These are phyloP conservation scores for Scenedesmus sp. DNA, from an alignment of 163 green algal species.

Conservation along the genomic window DNA sequence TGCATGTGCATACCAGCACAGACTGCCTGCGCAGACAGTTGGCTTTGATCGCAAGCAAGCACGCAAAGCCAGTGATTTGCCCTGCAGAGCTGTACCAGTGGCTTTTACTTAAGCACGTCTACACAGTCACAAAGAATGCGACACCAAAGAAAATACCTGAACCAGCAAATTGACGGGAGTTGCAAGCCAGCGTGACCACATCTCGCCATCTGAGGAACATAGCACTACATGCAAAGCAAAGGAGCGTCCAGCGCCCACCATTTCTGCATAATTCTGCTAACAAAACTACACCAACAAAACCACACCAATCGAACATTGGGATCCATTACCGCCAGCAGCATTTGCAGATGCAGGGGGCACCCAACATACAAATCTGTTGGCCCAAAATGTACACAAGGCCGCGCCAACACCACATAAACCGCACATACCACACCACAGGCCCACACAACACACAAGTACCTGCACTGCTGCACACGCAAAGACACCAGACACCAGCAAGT, in stretches of 20 bases:
- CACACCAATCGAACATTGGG: background rate
- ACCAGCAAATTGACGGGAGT: background rate
- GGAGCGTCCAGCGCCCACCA: background rate
- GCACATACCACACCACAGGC: background rate
- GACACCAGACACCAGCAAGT: background rate
- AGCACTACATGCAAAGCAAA: background rate
- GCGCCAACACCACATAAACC: background rate
- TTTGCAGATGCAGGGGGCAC: background rate
- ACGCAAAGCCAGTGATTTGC: no score
- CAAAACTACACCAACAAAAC: background rate
- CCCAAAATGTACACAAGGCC: background rate
- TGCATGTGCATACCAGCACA: no score
- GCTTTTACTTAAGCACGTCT: background rate
- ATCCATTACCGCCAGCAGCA: background rate
- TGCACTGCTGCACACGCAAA: background rate
- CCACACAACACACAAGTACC: background rate
- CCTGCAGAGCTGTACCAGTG: background rate
- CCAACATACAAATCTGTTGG: background rate
- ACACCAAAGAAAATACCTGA: background rate
- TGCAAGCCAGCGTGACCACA: background rate
- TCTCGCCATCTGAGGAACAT: background rate
- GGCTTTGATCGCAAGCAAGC: no score
- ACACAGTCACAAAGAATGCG: background rate
- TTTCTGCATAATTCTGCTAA: background rate
- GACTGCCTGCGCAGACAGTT: no score